Evolutionary conservation across 441 rosid species (phyloP).

Genomic region (Gossypium schwendimanii): DNA sequence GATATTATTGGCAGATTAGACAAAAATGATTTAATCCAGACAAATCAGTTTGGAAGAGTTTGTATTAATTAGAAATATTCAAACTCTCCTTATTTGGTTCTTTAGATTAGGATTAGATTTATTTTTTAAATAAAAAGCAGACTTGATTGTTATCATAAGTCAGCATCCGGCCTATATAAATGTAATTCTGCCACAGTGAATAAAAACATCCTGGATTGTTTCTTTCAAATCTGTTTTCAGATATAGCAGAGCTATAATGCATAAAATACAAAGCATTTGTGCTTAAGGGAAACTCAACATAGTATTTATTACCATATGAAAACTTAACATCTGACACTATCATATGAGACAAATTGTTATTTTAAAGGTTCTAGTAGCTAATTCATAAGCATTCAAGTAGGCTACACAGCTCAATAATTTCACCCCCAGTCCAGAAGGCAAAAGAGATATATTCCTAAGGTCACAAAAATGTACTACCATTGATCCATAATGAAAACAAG

Average conservation of each 20-base stretch:
- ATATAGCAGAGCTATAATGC: neutral
- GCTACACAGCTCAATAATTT: constrained; percentile 4
- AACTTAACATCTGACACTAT: constrained; percentile 6
- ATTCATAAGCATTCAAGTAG: constrained; percentile 1
- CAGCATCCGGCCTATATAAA: neutral
- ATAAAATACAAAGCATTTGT: neutral
- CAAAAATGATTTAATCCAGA: neutral
- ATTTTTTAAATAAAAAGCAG: neutral
- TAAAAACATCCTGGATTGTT: neutral
- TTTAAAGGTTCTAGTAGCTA: neutral
- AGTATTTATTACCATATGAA: neutral
- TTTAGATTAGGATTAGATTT: neutral
- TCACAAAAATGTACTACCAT: constrained; percentile 3
- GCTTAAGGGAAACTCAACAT: neutral
- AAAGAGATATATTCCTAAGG: constrained; percentile 6
- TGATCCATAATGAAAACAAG: neutral
- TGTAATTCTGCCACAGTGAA: neutral
- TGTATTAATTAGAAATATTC: neutral
- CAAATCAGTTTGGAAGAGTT: neutral
- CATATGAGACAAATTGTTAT: neutral
- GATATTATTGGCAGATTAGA: neutral
- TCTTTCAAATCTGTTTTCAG: neutral
- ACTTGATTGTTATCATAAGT: neutral
- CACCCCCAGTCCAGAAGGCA: neutral
- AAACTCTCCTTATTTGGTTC: neutral